These are phyloP conservation scores for Pseudocercospora macadamiae DNA, from an alignment of 2,329 filamentous ascomycete species.

Conservation along the genomic window DNA sequence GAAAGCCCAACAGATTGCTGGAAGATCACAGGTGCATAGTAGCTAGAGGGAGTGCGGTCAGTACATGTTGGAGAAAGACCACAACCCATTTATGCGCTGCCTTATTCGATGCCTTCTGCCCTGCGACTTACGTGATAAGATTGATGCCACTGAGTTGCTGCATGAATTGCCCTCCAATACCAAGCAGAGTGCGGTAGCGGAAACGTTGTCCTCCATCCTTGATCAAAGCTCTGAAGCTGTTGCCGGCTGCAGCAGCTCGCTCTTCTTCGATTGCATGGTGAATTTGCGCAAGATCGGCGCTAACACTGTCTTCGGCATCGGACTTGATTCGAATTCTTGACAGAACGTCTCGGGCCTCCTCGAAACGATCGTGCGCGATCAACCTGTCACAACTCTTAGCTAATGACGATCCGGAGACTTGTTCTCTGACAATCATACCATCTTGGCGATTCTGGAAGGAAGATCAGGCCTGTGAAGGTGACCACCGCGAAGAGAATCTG, in stretches of 20 bases:
- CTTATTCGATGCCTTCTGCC: too few species aligned
- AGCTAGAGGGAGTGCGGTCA: constrained; percentile 29
- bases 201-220: constrained; percentile 50
- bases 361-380: constrained; percentile 31
- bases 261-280: constrained; percentile 47
- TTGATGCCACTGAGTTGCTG: constrained; percentile 44
- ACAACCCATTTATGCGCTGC: constrained; percentile 22
- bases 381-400: constrained; percentile 13
- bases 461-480: constrained; percentile 37
- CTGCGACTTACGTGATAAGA: constrained; percentile 22
- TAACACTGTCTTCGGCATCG: constrained; percentile 29
- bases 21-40: constrained; percentile 46
- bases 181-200: constrained; percentile 45
- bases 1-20: constrained; percentile 54
- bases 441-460: constrained; percentile 44
- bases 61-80: neutral
- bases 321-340: constrained; percentile 31
- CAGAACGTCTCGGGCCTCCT: constrained; percentile 37
- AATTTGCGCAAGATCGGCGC: constrained; percentile 42
- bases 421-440: constrained; percentile 32
- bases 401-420: neutral
- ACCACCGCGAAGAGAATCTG: constrained; percentile 46
- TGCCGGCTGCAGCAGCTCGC: constrained; percentile 39
- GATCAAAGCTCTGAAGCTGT: constrained; percentile 41
- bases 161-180: constrained; percentile 52